Evolutionary conservation across 1,139 yeast genomes (phyloP), one percentile per base, ranked within the genome.

Genomic region (Hanseniaspora uvarum): DNA sequence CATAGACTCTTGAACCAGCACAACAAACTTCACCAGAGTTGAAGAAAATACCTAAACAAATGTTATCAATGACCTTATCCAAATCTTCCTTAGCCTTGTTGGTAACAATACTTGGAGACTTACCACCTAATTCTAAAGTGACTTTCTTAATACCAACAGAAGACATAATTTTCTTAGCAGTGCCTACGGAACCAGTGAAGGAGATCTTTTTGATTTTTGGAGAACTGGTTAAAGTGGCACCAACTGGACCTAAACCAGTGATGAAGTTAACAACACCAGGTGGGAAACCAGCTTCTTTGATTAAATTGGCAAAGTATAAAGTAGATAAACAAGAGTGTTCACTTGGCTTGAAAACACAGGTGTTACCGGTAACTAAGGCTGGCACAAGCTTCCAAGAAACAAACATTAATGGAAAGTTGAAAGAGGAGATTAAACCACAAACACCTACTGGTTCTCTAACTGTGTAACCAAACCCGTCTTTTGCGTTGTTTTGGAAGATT

Each of bases 341-440:
- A 49, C 94, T 85, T 16, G 94, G 82, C 68, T 86, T 86, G 68
- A 86, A 73, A 44, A 86, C 84, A 58, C 83, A 80, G 40, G 94
- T 80, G 69, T 85, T 84, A 68, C 94, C 94, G 46, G 89, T 81
- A 50, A 87, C 83, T 60, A 86, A 72, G 47, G 92, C 89, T 12
- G 95, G 94, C 53, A 86, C 86, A 56, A 86, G 72, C 62, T 86
- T 85, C 86, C 92, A 85, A 43, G 86, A 74, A 70, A 83, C 75
- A 80, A 85, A 82, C 68, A 83, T 73, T 62, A 84, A 72, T 53
- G 95, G 94, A 74, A 84, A 85, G 69, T 85, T 85, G 94, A 94
- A 86, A 55, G 95, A 94, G 63, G 85, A 83, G 60, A 86, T 83
- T 67, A 83, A 86, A 52, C 88, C 87, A 66, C 86, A 81, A 46